Conservation (phyloP, 345 rosid genomes). For the Populus davidiana region DNA sequence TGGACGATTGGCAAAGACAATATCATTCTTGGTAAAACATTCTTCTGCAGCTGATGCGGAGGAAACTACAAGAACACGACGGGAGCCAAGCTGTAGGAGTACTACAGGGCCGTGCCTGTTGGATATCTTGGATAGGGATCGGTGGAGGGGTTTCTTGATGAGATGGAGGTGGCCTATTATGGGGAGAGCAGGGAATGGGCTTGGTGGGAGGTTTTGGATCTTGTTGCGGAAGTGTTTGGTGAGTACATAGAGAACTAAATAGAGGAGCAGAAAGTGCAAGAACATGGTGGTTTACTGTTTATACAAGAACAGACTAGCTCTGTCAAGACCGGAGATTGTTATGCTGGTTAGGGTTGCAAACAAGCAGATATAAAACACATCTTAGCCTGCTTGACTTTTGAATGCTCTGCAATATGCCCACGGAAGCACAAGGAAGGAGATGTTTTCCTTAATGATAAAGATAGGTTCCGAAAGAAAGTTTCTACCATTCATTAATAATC, state of each 20-base stretch:
- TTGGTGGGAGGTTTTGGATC: constrained; percentile 13
- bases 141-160: constrained; percentile 8
- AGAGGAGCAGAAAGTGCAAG: not conserved
- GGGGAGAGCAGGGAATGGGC: not conserved
- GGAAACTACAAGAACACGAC: constrained; percentile 2
- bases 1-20: constrained; percentile 29
- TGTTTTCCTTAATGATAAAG: too few species aligned
- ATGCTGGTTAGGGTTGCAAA: too few species aligned
- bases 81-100: constrained; percentile 3
- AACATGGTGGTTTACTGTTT: not conserved
- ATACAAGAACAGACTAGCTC: too few species aligned
- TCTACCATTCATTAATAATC: too few species aligned
- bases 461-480: too few species aligned
- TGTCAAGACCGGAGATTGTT: too few species aligned
- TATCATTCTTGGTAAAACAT: constrained; percentile 36
- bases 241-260: not conserved
- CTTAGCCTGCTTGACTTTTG: too few species aligned
- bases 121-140: constrained; percentile 5
- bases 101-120: constrained; percentile 1
- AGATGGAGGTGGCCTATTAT: constrained; percentile 18
- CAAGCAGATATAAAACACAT: too few species aligned
- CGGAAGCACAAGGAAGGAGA: too few species aligned
- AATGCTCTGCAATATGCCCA: too few species aligned
- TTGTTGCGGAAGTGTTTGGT: constrained; percentile 4
- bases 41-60: constrained; percentile 27